Evolutionary conservation across 768 basidiomycete species (phyloP), one percentile per base, ranked within the genome.

Genomic region (Brasilioporus rufonigricans): DNA sequence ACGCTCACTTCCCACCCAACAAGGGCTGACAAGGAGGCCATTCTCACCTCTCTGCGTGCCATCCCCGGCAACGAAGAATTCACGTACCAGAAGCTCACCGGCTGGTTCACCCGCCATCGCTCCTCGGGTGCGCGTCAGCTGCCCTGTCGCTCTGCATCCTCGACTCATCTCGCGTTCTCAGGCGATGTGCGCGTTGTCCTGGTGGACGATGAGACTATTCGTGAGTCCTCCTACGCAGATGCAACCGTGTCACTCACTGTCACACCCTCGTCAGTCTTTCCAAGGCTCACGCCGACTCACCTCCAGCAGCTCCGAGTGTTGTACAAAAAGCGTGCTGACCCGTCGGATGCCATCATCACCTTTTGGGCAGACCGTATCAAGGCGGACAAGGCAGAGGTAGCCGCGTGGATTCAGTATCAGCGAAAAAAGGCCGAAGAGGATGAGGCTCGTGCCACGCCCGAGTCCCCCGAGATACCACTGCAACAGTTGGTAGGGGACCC

Each of bases 181-280:
- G 47, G 10, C 24, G 49, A 56, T 7, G 3, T 1, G 4, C 44
- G n/a, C 9, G 2, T 56, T 5, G 19, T 48, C 14, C 2, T 45
- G n/a, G 16, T 54, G 33, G 61, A 68, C 41, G 69, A 70, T 11
- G 69, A 71, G 19, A 55, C 41, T 0, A 62, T 70, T 21, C 57
- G 69, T 70, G 50, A 56, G 69, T 62, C 19, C 1, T 10, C 11
- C 13, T 11, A 4, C 43, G 18, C 59, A 18, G 43, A 50, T 46
- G 39, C 36, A 24, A 31, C n/a, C 29, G 11, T 9, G 4, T 8
- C 40, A 48, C 62, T 63, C 55, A 60, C 33, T 1, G 16, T 41
- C 12, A 5, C 27, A n/a, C n/a, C n/a, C n/a, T n/a, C n/a, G n/a
- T n/a, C 47, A 70, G 69, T 70, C 27, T 70, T 72, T 45, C 59